phyloP scores from a whole-genome alignment of 2,329 filamentous ascomycete species.

The Colletotrichum noveboracense region DNA sequence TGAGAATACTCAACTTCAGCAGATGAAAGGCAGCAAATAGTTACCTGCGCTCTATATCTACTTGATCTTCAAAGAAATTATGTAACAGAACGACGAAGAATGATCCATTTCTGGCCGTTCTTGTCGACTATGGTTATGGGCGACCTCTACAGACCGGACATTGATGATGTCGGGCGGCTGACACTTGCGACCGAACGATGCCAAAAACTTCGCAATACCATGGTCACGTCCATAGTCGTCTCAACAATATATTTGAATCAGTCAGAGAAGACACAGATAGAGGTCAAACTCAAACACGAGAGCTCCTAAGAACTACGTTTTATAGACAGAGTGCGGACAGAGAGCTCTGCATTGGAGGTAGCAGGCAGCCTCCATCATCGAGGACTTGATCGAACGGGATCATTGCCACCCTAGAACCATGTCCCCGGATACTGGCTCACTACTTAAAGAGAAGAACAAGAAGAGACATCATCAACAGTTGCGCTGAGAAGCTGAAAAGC shows the following conservation, averaged over 20 bases:
- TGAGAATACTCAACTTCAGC: background rate
- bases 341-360: background rate
- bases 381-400: background rate
- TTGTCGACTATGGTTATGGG: too few species aligned
- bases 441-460: background rate
- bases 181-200: background rate
- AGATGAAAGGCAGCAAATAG: background rate
- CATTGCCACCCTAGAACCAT: background rate
- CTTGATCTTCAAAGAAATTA: background rate
- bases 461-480: background rate
- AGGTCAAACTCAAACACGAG: fast-evolving
- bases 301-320: background rate
- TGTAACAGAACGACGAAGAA: background rate
- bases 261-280: background rate
- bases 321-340: background rate
- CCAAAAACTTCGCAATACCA: background rate
- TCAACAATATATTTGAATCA: background rate
- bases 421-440: background rate
- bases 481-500: background rate
- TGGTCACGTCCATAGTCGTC: background rate
- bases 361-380: background rate
- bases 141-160: background rate
- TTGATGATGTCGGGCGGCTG: background rate
- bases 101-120: too few species aligned
- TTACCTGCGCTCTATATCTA: background rate